Conservation (phyloP, 257 asterid genomes). For the Fraxinus anomala region DNA sequence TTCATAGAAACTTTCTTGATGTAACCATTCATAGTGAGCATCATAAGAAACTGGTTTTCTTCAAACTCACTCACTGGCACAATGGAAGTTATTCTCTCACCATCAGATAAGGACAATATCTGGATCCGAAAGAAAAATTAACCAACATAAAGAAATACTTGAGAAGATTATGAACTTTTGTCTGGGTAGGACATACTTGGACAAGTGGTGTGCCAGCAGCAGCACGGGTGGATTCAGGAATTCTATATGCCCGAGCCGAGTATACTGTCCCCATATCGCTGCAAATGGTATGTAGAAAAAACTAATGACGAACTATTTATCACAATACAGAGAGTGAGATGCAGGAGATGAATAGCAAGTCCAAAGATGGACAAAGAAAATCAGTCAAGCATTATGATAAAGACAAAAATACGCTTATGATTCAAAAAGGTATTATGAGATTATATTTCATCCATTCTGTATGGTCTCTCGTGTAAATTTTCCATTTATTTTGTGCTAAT, state of each 20-base stretch:
- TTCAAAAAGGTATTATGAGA: too few species aligned
- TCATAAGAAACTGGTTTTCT: conserved; percentile 78
- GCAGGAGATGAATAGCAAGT: neutral
- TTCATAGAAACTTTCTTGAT: conserved; percentile 86
- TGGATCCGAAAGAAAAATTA: conserved; percentile 36
- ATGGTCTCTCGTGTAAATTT: too few species aligned
- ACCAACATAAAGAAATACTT: conserved; percentile 18
- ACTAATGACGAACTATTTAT: conserved; percentile 5
- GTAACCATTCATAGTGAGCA: conserved; percentile 93
- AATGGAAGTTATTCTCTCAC: conserved; percentile 95
- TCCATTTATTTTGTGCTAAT: too few species aligned
- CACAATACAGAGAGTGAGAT: neutral
- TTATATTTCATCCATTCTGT: too few species aligned
- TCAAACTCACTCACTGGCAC: conserved; percentile 92
- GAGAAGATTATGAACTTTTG: conserved; percentile 19
- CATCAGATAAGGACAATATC: conserved; percentile 87
- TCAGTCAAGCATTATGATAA: neutral
- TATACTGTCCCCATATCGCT: conserved; percentile 94
- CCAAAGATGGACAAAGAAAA: conserved; percentile 3
- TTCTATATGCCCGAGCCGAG: conserved; percentile 83
- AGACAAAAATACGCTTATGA: too few species aligned
- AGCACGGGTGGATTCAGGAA: conserved; percentile 92
- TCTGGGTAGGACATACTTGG: conserved; percentile 57
- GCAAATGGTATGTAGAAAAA: conserved; percentile 27
- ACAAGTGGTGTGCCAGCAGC: conserved; percentile 93